Base-by-base conservation (phyloP, 257 asterid genomes). In the Euphrasia confusa region DNA sequence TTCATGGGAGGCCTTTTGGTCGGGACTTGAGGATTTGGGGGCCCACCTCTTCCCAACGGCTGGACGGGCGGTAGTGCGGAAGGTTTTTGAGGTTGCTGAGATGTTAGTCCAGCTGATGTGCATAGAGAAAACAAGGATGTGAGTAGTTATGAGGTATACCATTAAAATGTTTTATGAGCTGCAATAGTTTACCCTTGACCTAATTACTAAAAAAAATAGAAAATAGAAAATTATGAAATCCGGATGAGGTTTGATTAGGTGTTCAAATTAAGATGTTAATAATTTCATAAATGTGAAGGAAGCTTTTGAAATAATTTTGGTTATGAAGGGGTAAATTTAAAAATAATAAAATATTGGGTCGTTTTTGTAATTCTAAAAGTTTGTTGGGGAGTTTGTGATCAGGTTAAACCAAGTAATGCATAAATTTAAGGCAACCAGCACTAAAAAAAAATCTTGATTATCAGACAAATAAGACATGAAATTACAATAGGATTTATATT, bases 1-100 rank as follows among this genome's bases (percentile, higher is more conserved):
- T 71, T 78, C 58, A 72, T 53, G 4, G 78, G 52, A 30, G 83
- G 76, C 49, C 71, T 74, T 68, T 73, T 70, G 5, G 77, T 54
- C 58, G 71, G 68, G 65, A 44, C 6, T 67, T 75, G 78, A 59
- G 76, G 55, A 54, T 69, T 78, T 17, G 71, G 21, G 18, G 75
- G 78, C 61, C 70, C 82, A 8, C 57, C 61, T 8, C 61, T 71
- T 57, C 64, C 71, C 18, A 65, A 56, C 66, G 62, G 75, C 39
- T 68, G 66, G 54, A 44, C 55, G 49, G 65, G 57, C 15, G 60
- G 40, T 40, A 56, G 32, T 26, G 54, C 66, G 21, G 71, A 35
- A 33, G 68, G 45, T 49, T 78, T 74, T 52, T 10, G 77, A 64
- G 69, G 60, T 48, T 54, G 73, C 52, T 57, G 68, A 52, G 65